Conservation (phyloP, 768 basidiomycete genomes). For the Amanita rubescens region DNA sequence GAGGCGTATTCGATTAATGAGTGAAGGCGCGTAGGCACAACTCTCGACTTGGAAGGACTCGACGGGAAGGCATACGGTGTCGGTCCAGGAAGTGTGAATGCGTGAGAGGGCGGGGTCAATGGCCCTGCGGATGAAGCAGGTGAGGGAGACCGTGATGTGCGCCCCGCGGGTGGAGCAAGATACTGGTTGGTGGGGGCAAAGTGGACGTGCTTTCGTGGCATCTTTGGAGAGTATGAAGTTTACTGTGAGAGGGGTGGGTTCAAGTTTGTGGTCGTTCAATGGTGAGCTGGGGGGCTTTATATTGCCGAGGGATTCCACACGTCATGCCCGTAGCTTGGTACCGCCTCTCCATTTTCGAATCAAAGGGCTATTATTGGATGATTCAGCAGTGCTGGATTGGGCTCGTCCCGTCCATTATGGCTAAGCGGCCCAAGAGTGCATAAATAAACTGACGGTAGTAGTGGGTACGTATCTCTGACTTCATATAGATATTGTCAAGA, state of each 20-base stretch:
- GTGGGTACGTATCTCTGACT: no score
- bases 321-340: background rate
- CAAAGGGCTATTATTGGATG: background rate
- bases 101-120: background rate
- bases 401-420: background rate
- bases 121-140: background rate
- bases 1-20: constrained; percentile 18
- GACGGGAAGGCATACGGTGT: background rate
- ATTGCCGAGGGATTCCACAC: background rate
- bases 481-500: no score
- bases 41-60: background rate
- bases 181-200: background rate
- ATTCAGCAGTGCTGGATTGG: background rate
- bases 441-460: background rate
- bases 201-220: background rate
- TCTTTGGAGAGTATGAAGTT: background rate
- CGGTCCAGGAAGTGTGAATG: background rate
- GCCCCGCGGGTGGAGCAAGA: background rate
- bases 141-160: background rate
- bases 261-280: background rate
- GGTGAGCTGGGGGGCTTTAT: background rate
- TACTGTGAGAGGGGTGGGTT: background rate
- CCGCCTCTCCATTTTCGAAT: background rate
- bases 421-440: background rate
- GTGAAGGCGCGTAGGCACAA: constrained; percentile 15